Base-by-base conservation (phyloP, 371 early-diverging fungal genomes). In the Lichtheimia hyalospora region DNA sequence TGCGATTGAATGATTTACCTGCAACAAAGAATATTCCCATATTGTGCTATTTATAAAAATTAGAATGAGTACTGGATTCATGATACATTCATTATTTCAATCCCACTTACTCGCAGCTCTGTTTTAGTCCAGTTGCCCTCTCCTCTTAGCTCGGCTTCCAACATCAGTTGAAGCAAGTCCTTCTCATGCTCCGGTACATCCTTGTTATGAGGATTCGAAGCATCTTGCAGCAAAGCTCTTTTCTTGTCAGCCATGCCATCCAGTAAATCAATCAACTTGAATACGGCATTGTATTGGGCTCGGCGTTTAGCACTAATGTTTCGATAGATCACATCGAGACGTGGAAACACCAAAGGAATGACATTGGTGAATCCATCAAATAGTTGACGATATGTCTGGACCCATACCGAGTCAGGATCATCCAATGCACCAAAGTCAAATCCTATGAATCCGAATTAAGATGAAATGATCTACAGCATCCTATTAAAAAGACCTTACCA, bases 81-180 rank as follows among this genome's bases (percentile, higher is more conserved):
- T n/a, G n/a, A n/a, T n/a, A 1, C 34, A 34, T 8, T 2, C 10
- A 8, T 6, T 34, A 10, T 4, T 34, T 34, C 34, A 34, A 34
- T 34, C 20, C 10, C 8, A 50, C 56, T 41, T 67, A 60, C 66
- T 49, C 56, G 67, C 28, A 70, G n/a, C 18, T 73, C 67, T n/a
- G 62, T 61, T 3, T 61, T 61, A 0, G 67, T 54, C 20, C 59
- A 50, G 10, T 24, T 5, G 13, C 62, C 63, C 13, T 64, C 66
- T 14, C 68, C 67, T 24, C 61, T 41, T 4, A 57, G 49, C 46
- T 70, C 66, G 2, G 72, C 69, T 56, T 77, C 74, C n/a, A 77
- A 49, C 68, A 77, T 67, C 16, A 73, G 42, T 1, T 71, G 71
- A 3, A 77, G 61, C 20, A 77, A 27, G 44, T 77, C 77, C 39